Evolutionary conservation across 176 grass and related monocot genomes (phyloP).

Genomic region (Zoysia pacifica): DNA sequence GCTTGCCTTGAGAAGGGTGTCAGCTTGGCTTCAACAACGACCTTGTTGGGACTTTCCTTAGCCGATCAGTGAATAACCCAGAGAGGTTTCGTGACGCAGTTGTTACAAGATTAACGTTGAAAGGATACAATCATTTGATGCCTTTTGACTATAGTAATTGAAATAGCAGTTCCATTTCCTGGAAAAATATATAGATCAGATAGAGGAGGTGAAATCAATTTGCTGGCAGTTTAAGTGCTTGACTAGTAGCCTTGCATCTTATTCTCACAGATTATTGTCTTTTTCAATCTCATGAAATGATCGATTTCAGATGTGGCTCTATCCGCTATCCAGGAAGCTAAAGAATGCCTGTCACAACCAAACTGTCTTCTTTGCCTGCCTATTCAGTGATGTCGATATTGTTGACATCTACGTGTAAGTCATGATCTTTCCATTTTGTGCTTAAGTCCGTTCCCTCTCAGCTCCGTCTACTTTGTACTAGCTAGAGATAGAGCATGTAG

Average conservation of each 20-base stretch:
- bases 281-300: not conserved
- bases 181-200: not conserved
- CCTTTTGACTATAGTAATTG: not conserved
- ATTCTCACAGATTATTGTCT: not conserved
- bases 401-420: conserved; percentile 17
- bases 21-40: not conserved
- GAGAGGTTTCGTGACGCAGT: not conserved
- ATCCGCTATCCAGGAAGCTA: conserved; percentile 7
- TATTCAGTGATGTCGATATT: not conserved
- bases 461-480: conserved; percentile 9
- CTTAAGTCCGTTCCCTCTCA: not conserved
- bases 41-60: not conserved
- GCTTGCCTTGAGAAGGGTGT: not conserved
- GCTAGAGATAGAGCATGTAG: not conserved
- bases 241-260: not conserved
- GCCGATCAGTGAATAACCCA: not conserved
- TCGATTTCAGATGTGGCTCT: conserved; percentile 15
- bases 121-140: not conserved
- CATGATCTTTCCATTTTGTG: conserved; percentile 6
- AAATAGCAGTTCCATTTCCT: not conserved
- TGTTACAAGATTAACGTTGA: not conserved
- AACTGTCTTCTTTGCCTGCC: not conserved
- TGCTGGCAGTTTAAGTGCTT: no score
- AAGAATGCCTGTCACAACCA: not conserved
- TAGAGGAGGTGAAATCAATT: not conserved